Percentiles rank a stretch among this genome's conserved stretches.
Evolutionary conservation across 345 rosid genomes (phyloP).

Genomic region (thale cress (Arabidopsis thaliana)): TAIR10.1 NC_003075.7:9372501-9373000

Average conservation of each 20-base stretch:
- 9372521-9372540: conserved; percentile 35
- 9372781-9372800: conserved; percentile 57
- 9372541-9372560: background rate
- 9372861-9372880: conserved; percentile 77
- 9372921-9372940: conserved; percentile 92
- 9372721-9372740: conserved; percentile 56
- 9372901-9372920: conserved; percentile 92
- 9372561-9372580: conserved; percentile 49
- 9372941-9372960: conserved; percentile 91
- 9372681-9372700: conserved; percentile 50
- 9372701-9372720: conserved; percentile 26
- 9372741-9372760: conserved; percentile 61
- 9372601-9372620: background rate
- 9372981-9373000: conserved; percentile 5
- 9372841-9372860: conserved; percentile 56
- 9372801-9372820: conserved; percentile 48
- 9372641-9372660: conserved; percentile 34
- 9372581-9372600: conserved; percentile 5
- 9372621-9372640: conserved; percentile 38
- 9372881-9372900: conserved; percentile 87
- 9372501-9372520: conserved; percentile 24
- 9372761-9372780: conserved; percentile 60
- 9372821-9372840: conserved; percentile 54
- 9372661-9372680: conserved; percentile 46
- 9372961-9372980: conserved; percentile 70